Evolutionary conservation across 305 asterid genomes (phyloP), one percentile per base, ranked within the genome.

Genomic region (Solanum hybrid): DNA sequence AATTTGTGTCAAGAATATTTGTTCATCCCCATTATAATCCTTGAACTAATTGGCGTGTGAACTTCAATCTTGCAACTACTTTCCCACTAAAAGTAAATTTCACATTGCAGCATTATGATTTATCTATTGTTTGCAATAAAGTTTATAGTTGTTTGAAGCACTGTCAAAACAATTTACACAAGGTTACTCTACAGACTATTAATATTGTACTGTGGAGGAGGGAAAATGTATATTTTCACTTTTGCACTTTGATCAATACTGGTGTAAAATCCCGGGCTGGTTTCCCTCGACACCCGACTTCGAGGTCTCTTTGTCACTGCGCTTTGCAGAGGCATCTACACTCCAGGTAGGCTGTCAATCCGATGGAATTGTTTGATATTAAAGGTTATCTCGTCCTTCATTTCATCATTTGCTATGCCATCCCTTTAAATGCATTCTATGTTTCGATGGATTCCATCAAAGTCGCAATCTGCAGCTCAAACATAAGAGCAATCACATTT

Each of bases 371-470:
- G 86, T 38, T 38, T 79, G 1, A 38, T 38, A 13, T 38, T 79
- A 2, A 37, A 37, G 35, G 64, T 38, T 20, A 79, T 38, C 86
- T 38, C 17, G n/a, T 37, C 89, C 88, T 6, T 90, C 91, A 42
- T 42, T 86, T 42, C 86, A 87, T 89, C 93, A 76, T 86, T 90
- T 40, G 92, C 88, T 92, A 56, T 78, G 93, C 29, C 90, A 88
- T 56, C 40, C 60, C 85, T 91, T 93, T 93, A 91, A 88, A 93
- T 36, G 88, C 79, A 42, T 85, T 92, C 80, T 90, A 96, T 37
- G 89, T 84, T 91, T 94, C 96, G 0, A 96, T 91, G 94, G 92
- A 89, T 11, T 90, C 88, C 98, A 95, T 96, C 94, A 94, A 38
- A 91, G 34, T 84, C 75, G 90, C 92, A 86, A 96, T 92, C 98